A percentile compares a stretch with the other conserved stretches of the same genome.
phyloP scores from a whole-genome alignment of 75 land plant genomes.

The Cryptomeria japonica region DNA sequence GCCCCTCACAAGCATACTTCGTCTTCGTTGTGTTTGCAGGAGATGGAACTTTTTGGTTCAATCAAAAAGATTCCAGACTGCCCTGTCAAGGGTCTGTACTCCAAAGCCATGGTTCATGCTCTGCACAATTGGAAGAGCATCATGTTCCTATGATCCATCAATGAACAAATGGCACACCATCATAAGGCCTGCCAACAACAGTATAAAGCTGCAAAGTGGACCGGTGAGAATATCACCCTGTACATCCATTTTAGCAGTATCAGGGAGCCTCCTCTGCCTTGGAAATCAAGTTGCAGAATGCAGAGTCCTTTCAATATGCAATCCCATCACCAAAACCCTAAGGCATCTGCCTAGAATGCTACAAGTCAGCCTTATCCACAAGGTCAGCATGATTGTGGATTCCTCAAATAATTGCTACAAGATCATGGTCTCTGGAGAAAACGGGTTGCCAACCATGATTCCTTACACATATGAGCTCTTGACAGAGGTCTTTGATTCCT shows the following conservation, averaged over 20 bases:
- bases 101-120: conserved; percentile 28
- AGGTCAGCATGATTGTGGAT: conserved; percentile 19
- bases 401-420: conserved; percentile 18
- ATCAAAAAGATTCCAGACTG: conserved; percentile 18
- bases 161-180: conserved; percentile 20
- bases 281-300: conserved; percentile 35
- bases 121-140: conserved; percentile 22
- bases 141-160: conserved; percentile 23
- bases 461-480: conserved; percentile 19
- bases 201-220: not conserved
- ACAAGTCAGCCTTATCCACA: conserved; percentile 40
- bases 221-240: not conserved
- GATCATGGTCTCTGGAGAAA: conserved; percentile 37
- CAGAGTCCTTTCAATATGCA: conserved; percentile 33
- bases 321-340: conserved; percentile 28
- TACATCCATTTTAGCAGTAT: conserved; percentile 27
- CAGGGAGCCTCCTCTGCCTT: conserved; percentile 35
- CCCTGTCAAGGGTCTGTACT: conserved; percentile 14
- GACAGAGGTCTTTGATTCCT: conserved; percentile 46
- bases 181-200: conserved; percentile 15
- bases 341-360: conserved; percentile 30
- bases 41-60: conserved; percentile 25
- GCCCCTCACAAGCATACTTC: conserved; percentile 40
- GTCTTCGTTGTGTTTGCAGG: conserved; percentile 37
- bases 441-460: not conserved